Evolutionary conservation across 495 filamentous ascomycete species (phyloP).

Genomic region (Xylaria cubensis): DNA sequence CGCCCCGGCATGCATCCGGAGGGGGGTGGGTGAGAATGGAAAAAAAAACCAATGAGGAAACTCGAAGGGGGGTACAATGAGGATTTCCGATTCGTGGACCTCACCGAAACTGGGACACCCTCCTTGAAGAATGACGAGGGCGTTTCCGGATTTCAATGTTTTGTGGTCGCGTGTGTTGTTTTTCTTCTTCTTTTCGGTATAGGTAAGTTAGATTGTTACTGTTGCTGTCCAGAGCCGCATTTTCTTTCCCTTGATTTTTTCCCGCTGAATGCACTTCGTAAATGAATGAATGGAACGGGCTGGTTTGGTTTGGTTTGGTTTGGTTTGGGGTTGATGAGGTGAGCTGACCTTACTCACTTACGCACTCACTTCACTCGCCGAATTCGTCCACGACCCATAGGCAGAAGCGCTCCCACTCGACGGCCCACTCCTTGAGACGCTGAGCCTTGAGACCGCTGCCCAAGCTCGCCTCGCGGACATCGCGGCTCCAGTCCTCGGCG

Average conservation of each 20-base stretch:
- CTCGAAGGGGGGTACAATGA: background rate
- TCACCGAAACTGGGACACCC: slow-evolving; percentile 11
- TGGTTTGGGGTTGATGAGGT: background rate
- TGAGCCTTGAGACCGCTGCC: slow-evolving; percentile 76
- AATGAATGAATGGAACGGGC: background rate
- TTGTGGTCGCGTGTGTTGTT: background rate
- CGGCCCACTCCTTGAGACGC: slow-evolving; percentile 76
- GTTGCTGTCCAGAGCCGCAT: background rate
- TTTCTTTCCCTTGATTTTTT: background rate
- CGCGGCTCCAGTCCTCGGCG: slow-evolving; percentile 69
- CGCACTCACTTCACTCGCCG: slow-evolving; percentile 55
- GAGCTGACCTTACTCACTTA: no score
- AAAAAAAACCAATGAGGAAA: slow-evolving; percentile 2
- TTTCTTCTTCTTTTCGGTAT: background rate
- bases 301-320: background rate
- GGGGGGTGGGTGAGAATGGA: background rate
- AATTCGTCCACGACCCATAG: slow-evolving; percentile 87
- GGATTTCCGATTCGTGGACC: slow-evolving; percentile 4
- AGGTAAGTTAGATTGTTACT: background rate
- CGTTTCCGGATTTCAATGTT: background rate
- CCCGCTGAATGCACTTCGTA: background rate
- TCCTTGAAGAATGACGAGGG: background rate
- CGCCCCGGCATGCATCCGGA: background rate
- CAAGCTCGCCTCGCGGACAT: slow-evolving; percentile 72
- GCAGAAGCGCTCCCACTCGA: slow-evolving; percentile 89